phyloP scores from a whole-genome alignment of 1,284 basidiomycete species.

The Afroboletus lepidellus region DNA sequence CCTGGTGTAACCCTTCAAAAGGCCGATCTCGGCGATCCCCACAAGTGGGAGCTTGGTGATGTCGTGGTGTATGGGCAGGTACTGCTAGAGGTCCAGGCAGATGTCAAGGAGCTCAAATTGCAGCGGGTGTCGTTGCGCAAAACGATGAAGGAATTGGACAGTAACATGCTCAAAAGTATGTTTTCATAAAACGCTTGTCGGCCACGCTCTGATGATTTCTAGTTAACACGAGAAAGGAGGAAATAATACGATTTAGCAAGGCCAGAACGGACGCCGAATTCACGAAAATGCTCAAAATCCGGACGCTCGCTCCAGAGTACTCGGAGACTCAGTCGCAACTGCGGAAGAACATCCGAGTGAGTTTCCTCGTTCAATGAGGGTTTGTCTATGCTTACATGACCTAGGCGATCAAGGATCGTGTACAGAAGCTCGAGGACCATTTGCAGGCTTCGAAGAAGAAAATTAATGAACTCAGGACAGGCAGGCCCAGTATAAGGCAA shows the following conservation, averaged over 20 bases:
- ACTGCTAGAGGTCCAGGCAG: conserved; percentile 47
- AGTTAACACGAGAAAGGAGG: conserved; percentile 71
- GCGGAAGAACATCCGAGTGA: no score
- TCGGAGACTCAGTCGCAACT: conserved; percentile 75
- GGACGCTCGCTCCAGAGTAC: conserved; percentile 86
- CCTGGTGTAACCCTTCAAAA: conserved; percentile 41
- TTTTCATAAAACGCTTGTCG: no score
- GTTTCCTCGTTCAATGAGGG: background rate
- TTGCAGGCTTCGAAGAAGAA: conserved; percentile 70
- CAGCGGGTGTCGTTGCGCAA: no score
- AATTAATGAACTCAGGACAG: conserved; percentile 60
- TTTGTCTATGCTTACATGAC: conserved; percentile 6
- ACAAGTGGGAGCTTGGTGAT: conserved; percentile 58
- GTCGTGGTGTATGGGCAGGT: conserved; percentile 49
- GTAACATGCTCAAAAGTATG: no score
- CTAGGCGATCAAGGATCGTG: conserved; percentile 65
- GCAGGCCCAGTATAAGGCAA: conserved; percentile 62
- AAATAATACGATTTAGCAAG: conserved; percentile 70
- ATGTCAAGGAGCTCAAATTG: conserved; percentile 40
- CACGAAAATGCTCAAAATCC: conserved; percentile 73
- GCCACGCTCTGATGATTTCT: no score
- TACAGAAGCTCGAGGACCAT: conserved; percentile 77
- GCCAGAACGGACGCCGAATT: conserved; percentile 84
- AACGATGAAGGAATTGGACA: no score
- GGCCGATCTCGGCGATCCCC: conserved; percentile 44